Evolutionary conservation across 306 rosid genomes (phyloP), one percentile per base, ranked within the genome.

Genomic region (Morella rubra): DNA sequence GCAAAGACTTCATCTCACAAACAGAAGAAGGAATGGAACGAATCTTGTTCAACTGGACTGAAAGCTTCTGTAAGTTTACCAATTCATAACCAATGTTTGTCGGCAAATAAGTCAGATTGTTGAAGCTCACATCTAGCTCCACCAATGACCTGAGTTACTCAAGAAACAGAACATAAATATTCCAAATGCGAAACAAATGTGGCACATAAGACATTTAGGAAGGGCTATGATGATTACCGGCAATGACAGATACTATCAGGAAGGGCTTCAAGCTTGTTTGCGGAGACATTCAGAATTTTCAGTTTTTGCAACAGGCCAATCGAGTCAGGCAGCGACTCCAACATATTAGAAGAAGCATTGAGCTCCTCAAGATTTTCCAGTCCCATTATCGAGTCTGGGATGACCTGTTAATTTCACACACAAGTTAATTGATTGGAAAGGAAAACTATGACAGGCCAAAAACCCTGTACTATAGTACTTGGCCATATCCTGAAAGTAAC

Each of bases 91-190:
- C 99, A 47, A 96, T 87, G 90, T 96, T 91, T 60, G 99, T 96
- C 73, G 99, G 99, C 93, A 96, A 86, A 89, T 92, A 96, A n/a
- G 89, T 18, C 40, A 96, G 85, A 77, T 77, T 51, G 85, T 92
- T 96, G 88, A 88, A 96, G 88, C 98, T 88, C 60, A 79, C 97
- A 83, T 96, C 93, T 79, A 96, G 81, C 91, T 89, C 98, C 85
- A 92, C 98, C 90, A 96, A 80, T 61, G 98, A 92, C 89, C 99
- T 96, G 84, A 67, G 62, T 64, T 73, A 83, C 77, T 80, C 44
- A 76, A 79, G 50, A 78, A n/a, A 45, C 27, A 44, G 19, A 59
- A 61, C 32, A 32, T 20, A 44, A 72, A 52, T 37, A 74, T 50
- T 51, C 27, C 24, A 47, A 42, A 41, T 18, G n/a, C 6, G 0